Percentiles rank a stretch among this genome's conserved stretches.
phyloP scores from a whole-genome alignment of 2,329 filamentous ascomycete species.

The Simplicillium aogashimaense region DNA sequence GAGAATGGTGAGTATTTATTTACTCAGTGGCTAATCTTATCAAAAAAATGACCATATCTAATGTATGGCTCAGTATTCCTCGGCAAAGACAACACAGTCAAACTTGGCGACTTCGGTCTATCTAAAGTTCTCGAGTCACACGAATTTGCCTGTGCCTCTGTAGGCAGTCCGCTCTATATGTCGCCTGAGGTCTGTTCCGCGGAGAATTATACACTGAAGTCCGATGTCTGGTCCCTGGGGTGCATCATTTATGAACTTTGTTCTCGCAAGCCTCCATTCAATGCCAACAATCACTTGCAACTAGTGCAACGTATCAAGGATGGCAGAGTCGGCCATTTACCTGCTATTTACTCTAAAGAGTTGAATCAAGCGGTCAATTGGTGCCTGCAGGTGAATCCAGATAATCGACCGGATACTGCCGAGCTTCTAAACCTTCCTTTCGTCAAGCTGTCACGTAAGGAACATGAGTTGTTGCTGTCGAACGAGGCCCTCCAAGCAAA shows the following conservation, averaged over 20 bases:
- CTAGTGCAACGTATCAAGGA: slow-evolving; percentile 94
- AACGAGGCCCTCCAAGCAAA: slow-evolving; percentile 60
- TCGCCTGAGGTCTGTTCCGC: slow-evolving; percentile 94
- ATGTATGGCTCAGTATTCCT: slow-evolving; percentile 64
- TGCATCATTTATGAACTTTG: slow-evolving; percentile 99
- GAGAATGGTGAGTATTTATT: slow-evolving; percentile 82
- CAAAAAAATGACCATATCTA: too few relatives aligned
- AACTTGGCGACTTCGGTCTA: slow-evolving; percentile 93
- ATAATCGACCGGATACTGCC: slow-evolving; percentile 76
- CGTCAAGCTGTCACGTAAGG: slow-evolving; percentile 82
- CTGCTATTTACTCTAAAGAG: slow-evolving; percentile 76
- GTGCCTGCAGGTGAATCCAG: slow-evolving; percentile 81
- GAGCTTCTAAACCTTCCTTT: slow-evolving; percentile 76
- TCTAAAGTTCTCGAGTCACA: slow-evolving; percentile 96
- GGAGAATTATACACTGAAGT: slow-evolving; percentile 93
- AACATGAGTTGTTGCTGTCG: slow-evolving; percentile 70
- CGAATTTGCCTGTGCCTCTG: slow-evolving; percentile 96
- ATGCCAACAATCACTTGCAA: slow-evolving; percentile 88
- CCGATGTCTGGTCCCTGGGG: slow-evolving; percentile 94
- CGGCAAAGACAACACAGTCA: slow-evolving; percentile 88
- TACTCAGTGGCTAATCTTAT: too few relatives aligned
- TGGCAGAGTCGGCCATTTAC: slow-evolving; percentile 71
- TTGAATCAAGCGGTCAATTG: slow-evolving; percentile 76
- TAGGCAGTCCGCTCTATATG: slow-evolving; percentile 99
- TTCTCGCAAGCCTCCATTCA: slow-evolving; percentile 84